Evolutionary conservation across 2,329 filamentous ascomycete genomes (phyloP).

Genomic region (Daldinia sp.): DNA sequence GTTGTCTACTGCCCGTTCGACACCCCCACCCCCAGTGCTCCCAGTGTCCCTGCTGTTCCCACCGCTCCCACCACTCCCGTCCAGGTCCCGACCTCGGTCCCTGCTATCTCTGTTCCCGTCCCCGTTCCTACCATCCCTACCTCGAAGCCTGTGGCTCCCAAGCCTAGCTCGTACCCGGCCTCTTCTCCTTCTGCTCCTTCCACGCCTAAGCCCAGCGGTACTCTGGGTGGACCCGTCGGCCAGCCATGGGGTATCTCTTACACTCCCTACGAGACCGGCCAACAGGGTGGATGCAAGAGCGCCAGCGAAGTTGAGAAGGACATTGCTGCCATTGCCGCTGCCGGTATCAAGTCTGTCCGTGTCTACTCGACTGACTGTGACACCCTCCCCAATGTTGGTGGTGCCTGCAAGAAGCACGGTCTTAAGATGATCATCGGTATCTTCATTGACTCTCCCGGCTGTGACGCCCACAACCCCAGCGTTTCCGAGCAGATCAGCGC

Average conservation of each 20-base stretch:
- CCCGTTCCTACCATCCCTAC: conserved; percentile 33
- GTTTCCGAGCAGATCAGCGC: conserved; percentile 77
- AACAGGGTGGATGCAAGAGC: conserved; percentile 70
- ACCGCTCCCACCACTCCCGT: conserved; percentile 37
- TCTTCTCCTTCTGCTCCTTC: conserved; percentile 36
- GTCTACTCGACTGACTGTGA: conserved; percentile 93
- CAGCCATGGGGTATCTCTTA: conserved; percentile 80
- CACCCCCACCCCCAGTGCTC: conserved; percentile 45
- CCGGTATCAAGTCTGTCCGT: conserved; percentile 76
- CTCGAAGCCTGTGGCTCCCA: conserved; percentile 28
- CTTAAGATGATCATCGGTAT: conserved; percentile 87
- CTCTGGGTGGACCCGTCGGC: conserved; percentile 51
- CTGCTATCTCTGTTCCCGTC: background rate
- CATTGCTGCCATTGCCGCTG: conserved; percentile 66
- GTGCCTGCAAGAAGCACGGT: conserved; percentile 70
- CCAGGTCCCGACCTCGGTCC: conserved; percentile 35
- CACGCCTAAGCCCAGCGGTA: conserved; percentile 41
- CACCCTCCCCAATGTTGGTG: conserved; percentile 78
- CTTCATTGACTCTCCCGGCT: conserved; percentile 76
- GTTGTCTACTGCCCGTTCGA: conserved; percentile 75
- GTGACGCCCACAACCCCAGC: conserved; percentile 64
- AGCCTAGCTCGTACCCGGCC: conserved; percentile 31
- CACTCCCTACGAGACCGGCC: conserved; percentile 71
- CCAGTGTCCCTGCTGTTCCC: conserved; percentile 40
- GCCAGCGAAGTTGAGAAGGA: conserved; percentile 65